Evolutionary conservation across 768 basidiomycete genomes (phyloP).

Genomic region (Symmetrospora coprosmae): DNA sequence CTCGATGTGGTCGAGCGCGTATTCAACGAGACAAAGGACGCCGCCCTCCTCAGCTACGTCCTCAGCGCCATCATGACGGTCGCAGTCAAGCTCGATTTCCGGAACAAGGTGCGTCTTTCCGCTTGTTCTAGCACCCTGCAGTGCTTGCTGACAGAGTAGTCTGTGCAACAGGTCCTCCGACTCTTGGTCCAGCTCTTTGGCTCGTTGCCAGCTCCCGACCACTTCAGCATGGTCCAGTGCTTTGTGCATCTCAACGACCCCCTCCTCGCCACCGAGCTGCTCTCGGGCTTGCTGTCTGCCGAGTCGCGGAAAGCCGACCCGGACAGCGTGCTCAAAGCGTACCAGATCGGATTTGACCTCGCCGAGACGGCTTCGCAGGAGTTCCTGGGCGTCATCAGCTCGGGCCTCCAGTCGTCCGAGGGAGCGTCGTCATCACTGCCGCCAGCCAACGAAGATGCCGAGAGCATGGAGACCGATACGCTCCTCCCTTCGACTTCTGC

Average conservation of each 20-base stretch:
- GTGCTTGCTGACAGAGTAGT: neutral
- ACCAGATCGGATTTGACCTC: constrained; percentile 90
- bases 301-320: constrained; percentile 18
- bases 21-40: constrained; percentile 59
- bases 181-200: constrained; percentile 68
- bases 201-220: constrained; percentile 49
- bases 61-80: constrained; percentile 85
- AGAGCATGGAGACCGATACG: constrained; percentile 9
- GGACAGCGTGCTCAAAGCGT: constrained; percentile 57
- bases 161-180: constrained; percentile 37
- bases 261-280: constrained; percentile 58
- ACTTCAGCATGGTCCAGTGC: constrained; percentile 69
- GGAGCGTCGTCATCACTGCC: neutral
- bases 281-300: constrained; percentile 50
- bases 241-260: constrained; percentile 75
- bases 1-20: constrained; percentile 71
- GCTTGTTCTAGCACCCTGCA: neutral
- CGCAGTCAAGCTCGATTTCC: constrained; percentile 55
- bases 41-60: constrained; percentile 68
- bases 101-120: constrained; percentile 39
- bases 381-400: constrained; percentile 62
- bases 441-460: neutral
- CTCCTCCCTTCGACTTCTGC: constrained; percentile 46
- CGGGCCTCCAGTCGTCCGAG: neutral
- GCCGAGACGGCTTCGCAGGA: constrained; percentile 88